Percentiles rank a stretch among this genome's conserved stretches.
These are phyloP conservation scores for Neurospora sp. DNA, from an alignment of 2,329 filamentous ascomycete species.

Conservation along the genomic window DNA sequence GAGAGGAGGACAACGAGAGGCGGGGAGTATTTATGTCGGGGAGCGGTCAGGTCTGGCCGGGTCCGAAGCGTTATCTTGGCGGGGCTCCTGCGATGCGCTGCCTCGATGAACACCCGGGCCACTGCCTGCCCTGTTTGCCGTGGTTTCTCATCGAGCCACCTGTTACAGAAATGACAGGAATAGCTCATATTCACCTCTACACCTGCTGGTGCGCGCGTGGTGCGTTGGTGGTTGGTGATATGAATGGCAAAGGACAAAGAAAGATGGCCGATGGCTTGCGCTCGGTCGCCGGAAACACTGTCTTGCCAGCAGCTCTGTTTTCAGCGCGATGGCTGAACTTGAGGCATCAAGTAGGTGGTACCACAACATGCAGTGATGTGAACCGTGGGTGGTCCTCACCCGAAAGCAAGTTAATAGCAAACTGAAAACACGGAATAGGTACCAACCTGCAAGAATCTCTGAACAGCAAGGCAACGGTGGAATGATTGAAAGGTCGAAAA, in stretches of 20 bases:
- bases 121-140: not conserved
- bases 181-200: not conserved
- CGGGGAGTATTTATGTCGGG: not conserved
- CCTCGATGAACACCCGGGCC: not conserved
- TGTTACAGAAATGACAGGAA: not conserved
- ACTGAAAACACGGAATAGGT: not conserved
- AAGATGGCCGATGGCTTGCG: not conserved
- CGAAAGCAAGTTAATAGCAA: not conserved
- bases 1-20: not conserved
- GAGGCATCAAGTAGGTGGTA: not conserved
- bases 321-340: not conserved
- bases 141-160: not conserved
- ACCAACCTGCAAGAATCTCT: not conserved
- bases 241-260: not conserved
- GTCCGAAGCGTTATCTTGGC: not conserved
- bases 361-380: not conserved
- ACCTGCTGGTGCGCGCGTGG: not conserved
- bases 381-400: not conserved
- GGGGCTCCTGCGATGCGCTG: not conserved
- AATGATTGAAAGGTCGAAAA: not conserved
- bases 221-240: not conserved
- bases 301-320: not conserved
- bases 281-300: not conserved
- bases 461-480: not conserved
- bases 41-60: not conserved